These are phyloP conservation scores for Phytophthora hibernalis DNA, from an alignment of 352 stramenopile species.

Conservation along the genomic window DNA sequence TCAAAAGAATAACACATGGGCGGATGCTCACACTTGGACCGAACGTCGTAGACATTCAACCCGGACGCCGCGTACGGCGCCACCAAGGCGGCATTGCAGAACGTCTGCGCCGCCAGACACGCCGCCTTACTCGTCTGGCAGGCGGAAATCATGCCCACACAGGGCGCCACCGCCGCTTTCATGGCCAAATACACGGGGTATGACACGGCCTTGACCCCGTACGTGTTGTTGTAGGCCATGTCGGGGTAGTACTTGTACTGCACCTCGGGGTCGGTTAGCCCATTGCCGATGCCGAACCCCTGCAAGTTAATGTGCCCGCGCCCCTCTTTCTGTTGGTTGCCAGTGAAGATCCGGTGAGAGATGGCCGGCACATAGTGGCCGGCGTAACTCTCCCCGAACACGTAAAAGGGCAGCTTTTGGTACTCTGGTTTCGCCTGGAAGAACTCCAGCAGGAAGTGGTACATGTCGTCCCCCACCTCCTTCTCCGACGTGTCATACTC, in stretches of 20 bases:
- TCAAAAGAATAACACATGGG: constrained; percentile 97
- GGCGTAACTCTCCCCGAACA: constrained; percentile 94
- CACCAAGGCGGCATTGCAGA: constrained; percentile 90
- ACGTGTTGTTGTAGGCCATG: constrained; percentile 94
- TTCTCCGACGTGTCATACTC: constrained; percentile 93
- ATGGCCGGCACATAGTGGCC: constrained; percentile 95
- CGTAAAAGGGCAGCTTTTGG: constrained; percentile 91
- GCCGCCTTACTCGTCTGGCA: constrained; percentile 82
- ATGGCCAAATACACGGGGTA: constrained; percentile 71
- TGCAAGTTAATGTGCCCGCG: constrained; percentile 88
- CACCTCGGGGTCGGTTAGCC: constrained; percentile 93
- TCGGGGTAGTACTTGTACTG: constrained; percentile 88
- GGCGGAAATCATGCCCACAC: constrained; percentile 80
- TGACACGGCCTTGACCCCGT: constrained; percentile 75
- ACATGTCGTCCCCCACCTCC: constrained; percentile 95
- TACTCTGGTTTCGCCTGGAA: constrained; percentile 92
- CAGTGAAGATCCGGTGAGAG: constrained; percentile 74
- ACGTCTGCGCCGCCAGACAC: constrained; percentile 88
- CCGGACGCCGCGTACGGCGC: constrained; percentile 58
- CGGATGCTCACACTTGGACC: constrained; percentile 88
- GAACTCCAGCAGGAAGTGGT: constrained; percentile 96
- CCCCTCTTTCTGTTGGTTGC: constrained; percentile 69
- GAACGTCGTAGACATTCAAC: constrained; percentile 92
- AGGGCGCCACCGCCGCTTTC: constrained; percentile 68
- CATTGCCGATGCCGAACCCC: constrained; percentile 97